Evolutionary conservation across 2,329 filamentous ascomycete genomes (phyloP).

Genomic region (Paraphoma sp.): DNA sequence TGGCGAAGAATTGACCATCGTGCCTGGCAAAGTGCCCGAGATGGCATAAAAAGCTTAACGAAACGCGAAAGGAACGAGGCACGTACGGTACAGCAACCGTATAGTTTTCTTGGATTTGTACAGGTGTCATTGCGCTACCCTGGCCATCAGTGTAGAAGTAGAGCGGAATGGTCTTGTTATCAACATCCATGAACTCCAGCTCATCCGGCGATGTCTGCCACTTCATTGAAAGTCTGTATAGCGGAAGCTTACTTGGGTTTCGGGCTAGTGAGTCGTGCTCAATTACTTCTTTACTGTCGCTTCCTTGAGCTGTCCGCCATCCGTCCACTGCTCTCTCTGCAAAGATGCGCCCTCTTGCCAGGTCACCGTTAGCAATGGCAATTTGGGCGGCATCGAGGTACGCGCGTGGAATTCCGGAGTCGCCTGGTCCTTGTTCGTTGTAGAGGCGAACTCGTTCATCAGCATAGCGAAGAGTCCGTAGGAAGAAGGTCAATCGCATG

Average conservation of each 20-base stretch:
- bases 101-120: too few species aligned
- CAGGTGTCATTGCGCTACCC: too few species aligned
- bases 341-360: constrained; percentile 41
- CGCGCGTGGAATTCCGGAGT: constrained; percentile 23
- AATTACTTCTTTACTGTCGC: constrained; percentile 26
- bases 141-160: too few species aligned
- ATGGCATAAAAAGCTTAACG: too few species aligned
- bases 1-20: too few species aligned
- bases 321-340: constrained; percentile 17
- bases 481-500: constrained; percentile 11
- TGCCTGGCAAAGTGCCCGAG: too few species aligned
- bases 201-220: constrained; percentile 26
- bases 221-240: constrained; percentile 27
- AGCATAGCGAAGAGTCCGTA: constrained; percentile 22
- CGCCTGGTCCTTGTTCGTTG: constrained; percentile 27
- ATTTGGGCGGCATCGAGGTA: constrained; percentile 37
- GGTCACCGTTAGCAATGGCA: constrained; percentile 37
- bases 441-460: constrained; percentile 36
- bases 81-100: too few species aligned
- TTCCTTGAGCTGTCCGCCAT: constrained; percentile 14
- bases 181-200: too few species aligned
- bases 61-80: too few species aligned
- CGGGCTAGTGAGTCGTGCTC: constrained; percentile 13
- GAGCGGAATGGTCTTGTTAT: too few species aligned
- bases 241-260: constrained; percentile 13